Evolutionary conservation across 768 basidiomycete species (phyloP), one percentile per base, ranked within the genome.

Genomic region (Botryobasidium botryosum): DNA sequence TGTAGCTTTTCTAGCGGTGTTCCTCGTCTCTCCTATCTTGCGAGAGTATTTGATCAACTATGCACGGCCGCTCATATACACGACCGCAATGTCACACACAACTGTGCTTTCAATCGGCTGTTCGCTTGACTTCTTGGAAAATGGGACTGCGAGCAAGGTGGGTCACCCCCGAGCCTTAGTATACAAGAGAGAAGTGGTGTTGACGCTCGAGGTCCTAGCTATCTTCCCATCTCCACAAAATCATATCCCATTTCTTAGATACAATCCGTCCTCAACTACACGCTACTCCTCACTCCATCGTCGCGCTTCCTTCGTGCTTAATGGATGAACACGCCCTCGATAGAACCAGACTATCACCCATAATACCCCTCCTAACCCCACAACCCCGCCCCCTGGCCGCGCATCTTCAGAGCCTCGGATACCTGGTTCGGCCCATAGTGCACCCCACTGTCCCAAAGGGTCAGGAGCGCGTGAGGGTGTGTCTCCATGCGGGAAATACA

Each of bases 361-460:
- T 97, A 47, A 72, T 90, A 47, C 88, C 90, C 1, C 66, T 96
- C 35, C 64, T 88, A 45, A 92, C 87, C 0, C 63, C 74, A 1
- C 68, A 72, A 18, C 80, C 91, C 0, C 82, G 80, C 2, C 72
- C 75, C 0, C 72, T 94, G 21, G 79, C 88, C 0, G 64, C 72
- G 1, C 70, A 77, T 56, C 75, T 94, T 36, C 60, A 59, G n/a
- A n/a, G n/a, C n/a, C n/a, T n/a, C 43, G 8, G 35, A 32, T 13
- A 10, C 26, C 41, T 25, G 8, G 41, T 21, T 8, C 74, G 78
- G 3, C 75, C 82, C 3, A 86, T 88, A 33, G 76, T 73, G 7
- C 80, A 78, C 66, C 91, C 92, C 0, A 94, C 90, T 0, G 90
- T 94, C 0, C 86, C 90, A 0, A 78, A 77, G 43, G 88, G 85